Conservation (phyloP, 192 early-diverging fungal genomes). For the Gonapodya sp. region DNA sequence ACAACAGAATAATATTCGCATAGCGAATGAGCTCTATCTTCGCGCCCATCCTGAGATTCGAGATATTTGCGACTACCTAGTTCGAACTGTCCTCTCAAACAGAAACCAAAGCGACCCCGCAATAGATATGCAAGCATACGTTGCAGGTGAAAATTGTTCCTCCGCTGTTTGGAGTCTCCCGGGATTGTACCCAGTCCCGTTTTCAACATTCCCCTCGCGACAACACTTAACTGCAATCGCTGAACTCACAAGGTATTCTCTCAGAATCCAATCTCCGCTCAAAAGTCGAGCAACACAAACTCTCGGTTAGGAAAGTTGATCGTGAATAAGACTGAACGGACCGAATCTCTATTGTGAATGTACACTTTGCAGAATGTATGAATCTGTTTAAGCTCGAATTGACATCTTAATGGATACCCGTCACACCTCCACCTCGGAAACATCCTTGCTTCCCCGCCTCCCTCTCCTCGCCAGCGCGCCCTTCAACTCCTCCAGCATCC, state of each 20-base stretch:
- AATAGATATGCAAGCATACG: background rate
- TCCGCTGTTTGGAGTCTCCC: background rate
- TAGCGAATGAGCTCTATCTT: background rate
- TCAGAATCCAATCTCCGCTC: background rate
- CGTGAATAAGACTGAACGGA: no score
- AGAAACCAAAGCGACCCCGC: background rate
- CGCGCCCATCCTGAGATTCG: background rate
- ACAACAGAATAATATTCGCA: background rate
- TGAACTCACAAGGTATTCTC: background rate
- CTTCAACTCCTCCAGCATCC: conserved; percentile 1
- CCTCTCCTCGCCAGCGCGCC: conserved; percentile 5
- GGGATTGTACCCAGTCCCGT: background rate
- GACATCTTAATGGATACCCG: background rate
- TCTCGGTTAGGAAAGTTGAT: no score
- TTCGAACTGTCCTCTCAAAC: background rate
- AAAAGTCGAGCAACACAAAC: background rate
- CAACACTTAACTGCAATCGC: background rate
- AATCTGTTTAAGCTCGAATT: background rate
- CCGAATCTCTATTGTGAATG: no score
- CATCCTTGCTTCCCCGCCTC: background rate
- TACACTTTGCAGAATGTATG: no score
- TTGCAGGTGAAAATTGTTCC: background rate
- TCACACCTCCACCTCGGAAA: background rate
- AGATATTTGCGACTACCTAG: background rate
- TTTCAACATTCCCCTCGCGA: background rate